Base-by-base conservation (phyloP, 257 asterid genomes). In the Paraleonurus japonicus region DNA sequence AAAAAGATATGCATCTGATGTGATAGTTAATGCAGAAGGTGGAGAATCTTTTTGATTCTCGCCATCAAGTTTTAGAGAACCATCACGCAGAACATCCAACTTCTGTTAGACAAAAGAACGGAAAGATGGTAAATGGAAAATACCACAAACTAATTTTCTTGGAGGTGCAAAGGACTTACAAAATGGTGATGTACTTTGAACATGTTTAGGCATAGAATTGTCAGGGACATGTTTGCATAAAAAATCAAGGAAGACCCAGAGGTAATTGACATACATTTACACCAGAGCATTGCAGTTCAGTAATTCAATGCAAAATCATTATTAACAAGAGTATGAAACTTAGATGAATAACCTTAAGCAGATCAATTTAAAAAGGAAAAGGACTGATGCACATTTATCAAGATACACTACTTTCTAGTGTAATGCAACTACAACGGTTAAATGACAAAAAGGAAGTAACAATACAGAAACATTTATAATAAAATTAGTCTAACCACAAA, bases 71-170 rank as follows among this genome's bases (percentile, higher is more conserved):
- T 81, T 87, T 81, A 79, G 71, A 79, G 89, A 81, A 82, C 79
- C 86, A 61, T 85, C 85, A 69, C 57, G 85, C 55, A 76, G 77
- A 80, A 77, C 80, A 78, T 87, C 91, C 89, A 86, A 73, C 77
- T 87, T 90, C 96, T 90, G 96, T 76, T 78, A 78, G 75, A 79
- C 78, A 77, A 72, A 65, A 72, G 68, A 75, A 54, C 60, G 65
- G 61, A 37, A 61, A 73, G 67, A 53, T 41, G 67, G 76, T 82
- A 72, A 75, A 81, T 50, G 57, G 62, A 60, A 54, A 51, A 70
- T 35, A 55, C 39, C 65, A 57, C 68, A 59, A 65, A 39, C 57
- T 41, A 57, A 50, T 53, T 61, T 68, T 58, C 64, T 74, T 76
- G 28, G 28, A 61, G 48, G 54, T 61, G 69, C 47, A 24, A 16